Evolutionary conservation across 495 filamentous ascomycete species (phyloP).

Genomic region (Talaromyces stipitatus): DNA sequence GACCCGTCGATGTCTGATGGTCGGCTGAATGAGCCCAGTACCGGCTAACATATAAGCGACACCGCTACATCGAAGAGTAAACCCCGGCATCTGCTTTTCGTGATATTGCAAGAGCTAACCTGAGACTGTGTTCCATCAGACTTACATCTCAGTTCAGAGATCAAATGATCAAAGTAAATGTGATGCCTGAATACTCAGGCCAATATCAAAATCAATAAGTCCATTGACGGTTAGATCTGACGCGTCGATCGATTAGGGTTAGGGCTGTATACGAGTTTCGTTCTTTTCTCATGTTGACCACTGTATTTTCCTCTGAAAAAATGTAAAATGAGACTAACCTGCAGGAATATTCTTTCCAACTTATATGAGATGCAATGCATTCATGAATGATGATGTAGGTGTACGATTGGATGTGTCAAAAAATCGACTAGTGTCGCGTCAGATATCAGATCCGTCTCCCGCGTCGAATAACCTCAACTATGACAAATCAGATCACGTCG

Average conservation of each 20-base stretch:
- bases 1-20: no score
- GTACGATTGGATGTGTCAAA: background rate
- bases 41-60: constrained; percentile 2
- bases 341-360: no score
- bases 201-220: background rate
- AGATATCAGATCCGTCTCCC: background rate
- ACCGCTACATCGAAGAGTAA: no score
- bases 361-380: background rate
- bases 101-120: no score
- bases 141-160: no score
- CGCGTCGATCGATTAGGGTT: background rate
- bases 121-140: no score
- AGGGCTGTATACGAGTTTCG: background rate
- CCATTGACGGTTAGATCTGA: background rate
- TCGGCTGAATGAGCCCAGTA: no score
- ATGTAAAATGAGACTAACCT: no score
- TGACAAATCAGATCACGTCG: background rate
- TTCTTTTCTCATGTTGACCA: background rate
- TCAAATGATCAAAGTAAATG: no score
- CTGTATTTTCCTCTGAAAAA: no score
- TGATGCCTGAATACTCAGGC: no score
- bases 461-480: background rate
- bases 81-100: background rate
- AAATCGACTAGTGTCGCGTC: background rate
- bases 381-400: background rate